These are phyloP conservation scores for Hypoxylon intermedium DNA, from an alignment of 495 filamentous ascomycete species.

Conservation along the genomic window DNA sequence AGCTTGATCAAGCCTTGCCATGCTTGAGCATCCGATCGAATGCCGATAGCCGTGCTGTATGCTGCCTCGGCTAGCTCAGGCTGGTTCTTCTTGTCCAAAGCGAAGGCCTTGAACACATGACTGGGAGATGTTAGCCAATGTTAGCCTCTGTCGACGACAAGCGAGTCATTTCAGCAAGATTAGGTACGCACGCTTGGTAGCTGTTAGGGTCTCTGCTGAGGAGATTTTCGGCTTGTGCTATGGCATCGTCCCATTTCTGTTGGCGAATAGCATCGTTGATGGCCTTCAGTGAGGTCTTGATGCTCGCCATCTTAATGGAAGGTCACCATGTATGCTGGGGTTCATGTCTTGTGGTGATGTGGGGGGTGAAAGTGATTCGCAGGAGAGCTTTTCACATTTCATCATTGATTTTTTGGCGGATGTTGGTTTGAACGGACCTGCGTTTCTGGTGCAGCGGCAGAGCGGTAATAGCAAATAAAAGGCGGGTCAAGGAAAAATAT, in stretches of 20 bases:
- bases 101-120: slow-evolving; percentile 81
- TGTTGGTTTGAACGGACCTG: neutral
- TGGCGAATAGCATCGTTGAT: slow-evolving; percentile 80
- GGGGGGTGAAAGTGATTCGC: slow-evolving; percentile 3
- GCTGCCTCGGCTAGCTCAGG: slow-evolving; percentile 73
- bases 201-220: slow-evolving; percentile 76
- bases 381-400: slow-evolving; percentile 21
- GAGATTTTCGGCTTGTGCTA: slow-evolving; percentile 68
- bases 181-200: slow-evolving; percentile 72
- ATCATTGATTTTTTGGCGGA: slow-evolving; percentile 25
- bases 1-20: slow-evolving; percentile 92
- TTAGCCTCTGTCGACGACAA: neutral
- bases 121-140: slow-evolving; percentile 49
- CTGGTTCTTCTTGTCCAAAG: slow-evolving; percentile 75
- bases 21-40: slow-evolving; percentile 67
- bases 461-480: neutral
- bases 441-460: neutral
- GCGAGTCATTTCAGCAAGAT: too few species aligned
- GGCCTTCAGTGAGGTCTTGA: slow-evolving; percentile 83
- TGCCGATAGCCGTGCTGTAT: slow-evolving; percentile 74
- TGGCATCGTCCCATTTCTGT: slow-evolving; percentile 77
- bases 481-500: slow-evolving; percentile 9
- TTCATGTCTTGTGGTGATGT: slow-evolving; percentile 24
- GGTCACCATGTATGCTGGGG: slow-evolving; percentile 4
- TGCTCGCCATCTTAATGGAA: slow-evolving; percentile 53